Conservation (phyloP, 257 asterid genomes). For the Ajuga chamaepitys region DNA sequence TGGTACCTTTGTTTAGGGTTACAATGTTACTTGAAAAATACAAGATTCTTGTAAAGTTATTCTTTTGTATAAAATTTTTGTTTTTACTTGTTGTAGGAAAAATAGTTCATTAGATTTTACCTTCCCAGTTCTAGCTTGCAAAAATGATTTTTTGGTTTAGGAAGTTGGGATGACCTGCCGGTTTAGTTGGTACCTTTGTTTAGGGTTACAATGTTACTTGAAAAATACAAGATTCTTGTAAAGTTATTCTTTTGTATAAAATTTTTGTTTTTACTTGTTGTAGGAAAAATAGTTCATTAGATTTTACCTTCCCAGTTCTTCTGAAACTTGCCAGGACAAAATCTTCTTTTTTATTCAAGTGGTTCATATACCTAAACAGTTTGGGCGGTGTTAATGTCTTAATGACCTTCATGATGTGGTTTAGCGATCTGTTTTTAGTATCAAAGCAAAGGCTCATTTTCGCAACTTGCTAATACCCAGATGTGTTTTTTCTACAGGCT, state of each 20-base stretch:
- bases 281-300: background rate
- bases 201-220: background rate
- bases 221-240: too few relatives aligned
- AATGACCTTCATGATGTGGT: too few relatives aligned
- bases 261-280: background rate
- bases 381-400: too few relatives aligned
- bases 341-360: too few relatives aligned
- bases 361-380: too few relatives aligned
- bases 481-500: slow-evolving; percentile 32
- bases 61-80: too few relatives aligned
- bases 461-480: slow-evolving; percentile 9
- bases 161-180: background rate
- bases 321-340: too few relatives aligned
- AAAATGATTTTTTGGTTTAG: background rate
- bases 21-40: too few relatives aligned
- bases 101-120: background rate
- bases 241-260: too few relatives aligned
- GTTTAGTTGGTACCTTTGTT: background rate
- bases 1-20: background rate
- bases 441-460: background rate
- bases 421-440: too few relatives aligned
- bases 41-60: too few relatives aligned
- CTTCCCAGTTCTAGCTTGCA: background rate
- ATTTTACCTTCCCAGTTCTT: background rate
- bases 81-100: background rate